Evolutionary conservation across 106 monocot genomes (phyloP), one percentile per base, ranked within the genome.

Genomic region (Dioscorea zingiberensis): DNA sequence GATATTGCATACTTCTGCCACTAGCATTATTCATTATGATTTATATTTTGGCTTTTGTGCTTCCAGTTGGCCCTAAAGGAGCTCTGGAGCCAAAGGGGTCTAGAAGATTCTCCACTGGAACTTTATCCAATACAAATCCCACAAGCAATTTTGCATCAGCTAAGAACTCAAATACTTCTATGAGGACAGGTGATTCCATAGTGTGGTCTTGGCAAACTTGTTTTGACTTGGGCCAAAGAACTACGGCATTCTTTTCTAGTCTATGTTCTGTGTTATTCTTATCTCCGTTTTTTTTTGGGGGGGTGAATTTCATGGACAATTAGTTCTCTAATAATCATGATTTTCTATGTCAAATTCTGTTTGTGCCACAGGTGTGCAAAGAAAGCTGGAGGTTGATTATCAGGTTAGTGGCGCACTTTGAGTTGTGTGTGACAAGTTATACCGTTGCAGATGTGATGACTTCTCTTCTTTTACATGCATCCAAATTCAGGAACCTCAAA

Each of bases 301-400:
- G n/a, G n/a, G n/a, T 38, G 38, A 38, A 38, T 38, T 38, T 6
- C 38, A 38, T 38, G 38, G 1, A 38, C 38, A 38, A 38, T 38
- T 38, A 38, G 38, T 8, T 10, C 38, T 38, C 38, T 38, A 38
- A 38, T 6, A 38, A 38, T 38, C 10, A 38, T 19, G 2, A 15
- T 51, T 51, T 51, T 16, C 7, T 51, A 13, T 13, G 51, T 4
- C 13, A 13, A 10, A 13, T 21, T 21, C 13, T 3, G 23, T 9
- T 5, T 59, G 4, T 26, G 22, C n/a, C n/a, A 54, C 76, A 93
- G 93, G 73, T 71, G 80, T 76, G 47, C 93, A 82, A 66, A 84
- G 89, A 54, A 94, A 84, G 61, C 65, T 89, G 48, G 76, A 86
- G 58, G 65, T 78, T 68, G 78, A 81, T 54, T 69, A 71, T 62